A percentile compares a stretch with the other conserved stretches of the same genome.
phyloP scores from a whole-genome alignment of 2,329 filamentous ascomycete species.

The Cercospora beticola region DNA sequence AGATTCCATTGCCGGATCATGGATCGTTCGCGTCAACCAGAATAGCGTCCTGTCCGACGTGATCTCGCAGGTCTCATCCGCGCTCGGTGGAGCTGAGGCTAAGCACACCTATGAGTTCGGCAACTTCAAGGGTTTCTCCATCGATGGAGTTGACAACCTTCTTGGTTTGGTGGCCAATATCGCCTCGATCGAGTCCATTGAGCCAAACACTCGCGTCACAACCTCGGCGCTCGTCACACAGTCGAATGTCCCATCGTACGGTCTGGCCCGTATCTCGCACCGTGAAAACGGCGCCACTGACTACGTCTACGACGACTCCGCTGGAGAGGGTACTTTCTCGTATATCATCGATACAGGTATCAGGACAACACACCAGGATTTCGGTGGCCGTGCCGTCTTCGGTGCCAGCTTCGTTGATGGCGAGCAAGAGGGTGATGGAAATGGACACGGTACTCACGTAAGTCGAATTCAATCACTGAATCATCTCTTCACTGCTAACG shows the following conservation, averaged over 20 bases:
- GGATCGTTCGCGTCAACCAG: conserved; percentile 27
- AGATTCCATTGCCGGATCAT: conserved; percentile 26
- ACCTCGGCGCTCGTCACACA: conserved; percentile 42
- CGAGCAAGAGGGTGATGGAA: conserved; percentile 44
- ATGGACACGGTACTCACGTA: conserved; percentile 64
- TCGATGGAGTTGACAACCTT: conserved; percentile 37
- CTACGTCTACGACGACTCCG: conserved; percentile 44
- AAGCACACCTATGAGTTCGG: conserved; percentile 42
- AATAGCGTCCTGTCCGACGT: conserved; percentile 21
- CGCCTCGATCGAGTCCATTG: conserved; percentile 40
- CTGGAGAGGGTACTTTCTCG: conserved; percentile 33
- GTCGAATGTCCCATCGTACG: conserved; percentile 41
- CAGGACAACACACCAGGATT: conserved; percentile 27
- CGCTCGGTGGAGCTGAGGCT: conserved; percentile 21
- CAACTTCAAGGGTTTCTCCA: conserved; percentile 42
- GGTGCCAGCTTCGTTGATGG: conserved; percentile 28
- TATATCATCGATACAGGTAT: conserved; percentile 34
- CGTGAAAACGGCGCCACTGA: conserved; percentile 32
- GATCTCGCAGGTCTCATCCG: conserved; percentile 20
- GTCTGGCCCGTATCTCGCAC: conserved; percentile 45
- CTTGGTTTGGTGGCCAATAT: conserved; percentile 32
- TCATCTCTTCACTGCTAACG: not conserved
- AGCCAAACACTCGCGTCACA: conserved; percentile 42
- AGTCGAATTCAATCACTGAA: conserved; percentile 31
- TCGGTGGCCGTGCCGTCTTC: conserved; percentile 32